These are phyloP conservation scores for Drechslerella coelobrocha DNA, from an alignment of 2,329 filamentous ascomycete genomes.

Conservation along the genomic window DNA sequence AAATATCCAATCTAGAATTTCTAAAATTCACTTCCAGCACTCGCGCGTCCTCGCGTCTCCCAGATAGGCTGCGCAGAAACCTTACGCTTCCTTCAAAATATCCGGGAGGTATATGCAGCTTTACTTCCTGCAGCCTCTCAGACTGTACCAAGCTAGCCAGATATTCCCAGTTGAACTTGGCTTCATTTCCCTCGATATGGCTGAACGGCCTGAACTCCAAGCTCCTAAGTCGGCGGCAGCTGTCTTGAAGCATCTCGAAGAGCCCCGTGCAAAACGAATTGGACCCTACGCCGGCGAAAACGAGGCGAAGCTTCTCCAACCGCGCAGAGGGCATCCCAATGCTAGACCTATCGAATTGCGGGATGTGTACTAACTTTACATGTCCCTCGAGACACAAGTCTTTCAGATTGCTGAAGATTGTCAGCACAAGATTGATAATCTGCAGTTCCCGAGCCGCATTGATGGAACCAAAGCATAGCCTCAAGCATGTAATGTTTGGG, in stretches of 20 bases:
- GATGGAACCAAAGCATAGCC: neutral
- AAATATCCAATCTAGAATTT: constrained; percentile 2
- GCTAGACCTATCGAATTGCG: neutral
- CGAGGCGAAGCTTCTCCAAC: neutral
- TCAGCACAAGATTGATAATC: neutral
- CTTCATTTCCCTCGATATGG: constrained; percentile 2
- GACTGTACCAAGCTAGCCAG: constrained; percentile 1
- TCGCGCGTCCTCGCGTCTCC: neutral
- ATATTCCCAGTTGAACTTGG: constrained; percentile 1
- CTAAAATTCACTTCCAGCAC: constrained; percentile 11
- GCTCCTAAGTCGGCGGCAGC: constrained; percentile 1
- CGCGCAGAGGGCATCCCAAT: neutral
- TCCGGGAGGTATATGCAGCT: constrained; percentile 4
- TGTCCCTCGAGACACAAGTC: constrained; percentile 4
- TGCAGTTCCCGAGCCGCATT: neutral
- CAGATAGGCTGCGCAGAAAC: constrained; percentile 3
- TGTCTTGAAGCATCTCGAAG: constrained; percentile 4
- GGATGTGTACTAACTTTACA: neutral
- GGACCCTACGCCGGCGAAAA: constrained; percentile 6
- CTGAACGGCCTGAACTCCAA: constrained; percentile 4
- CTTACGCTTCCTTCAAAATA: constrained; percentile 6
- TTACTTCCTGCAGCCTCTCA: constrained; percentile 2
- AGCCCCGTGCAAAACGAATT: neutral
- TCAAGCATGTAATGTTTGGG: constrained; percentile 12
- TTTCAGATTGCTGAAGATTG: constrained; percentile 6